Conservation (phyloP, 2,329 filamentous ascomycete genomes). For the Shiraia bambusicola region DNA sequence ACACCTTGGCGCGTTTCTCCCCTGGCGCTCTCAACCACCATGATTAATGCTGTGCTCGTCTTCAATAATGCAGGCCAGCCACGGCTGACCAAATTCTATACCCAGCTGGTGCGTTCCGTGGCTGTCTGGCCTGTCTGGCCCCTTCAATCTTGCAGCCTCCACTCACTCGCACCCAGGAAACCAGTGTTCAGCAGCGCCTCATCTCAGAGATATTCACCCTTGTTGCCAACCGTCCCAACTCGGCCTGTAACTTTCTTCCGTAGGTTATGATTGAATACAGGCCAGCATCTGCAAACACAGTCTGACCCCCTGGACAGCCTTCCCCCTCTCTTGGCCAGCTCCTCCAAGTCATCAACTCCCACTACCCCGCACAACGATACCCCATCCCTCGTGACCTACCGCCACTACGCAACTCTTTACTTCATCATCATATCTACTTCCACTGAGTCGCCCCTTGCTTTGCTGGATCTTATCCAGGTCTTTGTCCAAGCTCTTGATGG, state of each 20-base stretch:
- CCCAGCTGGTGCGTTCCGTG: constrained; percentile 70
- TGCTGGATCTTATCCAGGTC: constrained; percentile 96
- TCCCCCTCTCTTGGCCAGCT: constrained; percentile 62
- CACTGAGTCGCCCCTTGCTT: constrained; percentile 89
- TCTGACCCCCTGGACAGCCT: constrained; percentile 57
- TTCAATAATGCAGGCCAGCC: constrained; percentile 99
- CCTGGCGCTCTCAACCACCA: constrained; percentile 43
- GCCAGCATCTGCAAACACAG: constrained; percentile 35
- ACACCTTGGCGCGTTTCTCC: background rate
- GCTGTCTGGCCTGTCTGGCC: too few species aligned
- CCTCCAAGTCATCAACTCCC: constrained; percentile 46
- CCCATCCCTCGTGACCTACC: constrained; percentile 94
- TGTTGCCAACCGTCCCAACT: constrained; percentile 85
- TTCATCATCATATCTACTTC: constrained; percentile 98
- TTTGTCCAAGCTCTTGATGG: constrained; percentile 95
- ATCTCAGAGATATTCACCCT: constrained; percentile 97
- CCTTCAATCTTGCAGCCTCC: background rate
- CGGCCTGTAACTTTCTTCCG: constrained; percentile 95
- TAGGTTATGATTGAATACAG: constrained; percentile 32
- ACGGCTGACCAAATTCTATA: constrained; percentile 97
- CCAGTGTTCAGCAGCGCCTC: constrained; percentile 91
- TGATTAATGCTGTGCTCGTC: constrained; percentile 98
- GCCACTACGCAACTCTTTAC: constrained; percentile 96
- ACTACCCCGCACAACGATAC: constrained; percentile 76
- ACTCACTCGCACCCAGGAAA: constrained; percentile 65